Evolutionary conservation across 768 basidiomycete genomes (phyloP), one percentile per base, ranked within the genome.

Genomic region (Suillus paluster): DNA sequence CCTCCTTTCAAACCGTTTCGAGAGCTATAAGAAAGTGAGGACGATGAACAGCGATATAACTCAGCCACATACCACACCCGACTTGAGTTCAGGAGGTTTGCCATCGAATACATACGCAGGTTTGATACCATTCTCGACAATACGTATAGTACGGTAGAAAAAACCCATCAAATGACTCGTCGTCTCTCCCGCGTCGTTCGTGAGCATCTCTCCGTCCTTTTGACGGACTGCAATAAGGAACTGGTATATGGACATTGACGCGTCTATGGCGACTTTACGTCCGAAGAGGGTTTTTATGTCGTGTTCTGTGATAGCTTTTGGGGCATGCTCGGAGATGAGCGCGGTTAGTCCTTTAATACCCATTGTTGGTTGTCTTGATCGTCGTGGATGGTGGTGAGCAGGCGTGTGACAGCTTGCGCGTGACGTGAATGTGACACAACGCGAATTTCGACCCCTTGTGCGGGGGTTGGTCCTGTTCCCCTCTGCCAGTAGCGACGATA

Each of bases 141-240:
- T 99, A 25, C 97, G 85, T 62, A 99, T 93, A 0, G 97, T 99
- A 42, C 96, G 85, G 71, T 98, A 98, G 79, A 99, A 99, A 75
- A 99, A 91, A 0, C 97, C 97, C 95, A 99, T 98, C 12, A 99
- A 81, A 77, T 99, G 97, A 78, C 95, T 96, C 2, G 97, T 99
- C 4, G 95, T 97, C 73, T 99, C 97, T 19, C 97, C 97, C 0
- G 90, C 88, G n/a, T 99, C 97, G 71, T 98, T 98, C 68, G 91
- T 97, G 67, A 99, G 84, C 83, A 96, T 86, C 76, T 99, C 95
- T 21, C 97, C 97, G 73, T 99, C 97, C 73, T 88, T 90, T 76
- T 97, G 95, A 34, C 97, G 85, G 12, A 99, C 97, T 21, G 97
- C 97, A 62, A 99, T 99, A 62, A 99, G 86, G 77, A 99, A 99